Evolutionary conservation across 495 filamentous ascomycete genomes (phyloP), one percentile per base, ranked within the genome.

Genomic region (Penicillium subrubescens): DNA sequence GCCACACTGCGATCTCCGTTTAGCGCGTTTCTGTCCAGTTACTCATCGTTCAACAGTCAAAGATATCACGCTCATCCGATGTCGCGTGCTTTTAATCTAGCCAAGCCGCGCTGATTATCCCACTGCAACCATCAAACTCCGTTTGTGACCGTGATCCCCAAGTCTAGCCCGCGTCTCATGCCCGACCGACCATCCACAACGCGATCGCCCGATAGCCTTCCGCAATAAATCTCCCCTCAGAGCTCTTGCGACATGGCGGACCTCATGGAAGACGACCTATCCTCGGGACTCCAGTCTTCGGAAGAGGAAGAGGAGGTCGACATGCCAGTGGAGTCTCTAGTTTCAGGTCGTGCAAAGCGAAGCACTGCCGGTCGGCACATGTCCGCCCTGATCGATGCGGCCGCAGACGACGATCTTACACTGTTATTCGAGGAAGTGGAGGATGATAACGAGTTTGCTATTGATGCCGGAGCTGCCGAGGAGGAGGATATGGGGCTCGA

Each of bases 311-410:
- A 77, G 37, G 60, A 59, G 25, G 55, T 23, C 25, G 79, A 76
- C 43, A 64, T 68, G n/a, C 68, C 70, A 2, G 79, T 92, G 57
- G 90, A 96, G 77, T 89, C 90, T 71, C 83, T 97, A 69, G 88
- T 90, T 54, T 87, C 88, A 41, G 88, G 91, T 51, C 89, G 94
- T 67, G 84, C 84, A 59, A 91, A 89, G 74, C 91, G 94, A 72
- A 88, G 88, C 35, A 97, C 92, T 0, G 94, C 94, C 21, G 94
- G 94, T 53, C 93, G 89, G 64, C 87, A 92, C 65, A 89, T 97
- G 83, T 88, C 89, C 35, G 85, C 86, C 33, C 87, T 97, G 65
- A 80, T 97, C 51, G 88, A 89, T 25, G 89, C 88, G 65, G 90
- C 90, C 69, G 89, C 89, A 59, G 89, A 90, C 57, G 89, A 92